Conservation (phyloP, 805 yeast species). For the Metschnikowia borealis region DNA sequence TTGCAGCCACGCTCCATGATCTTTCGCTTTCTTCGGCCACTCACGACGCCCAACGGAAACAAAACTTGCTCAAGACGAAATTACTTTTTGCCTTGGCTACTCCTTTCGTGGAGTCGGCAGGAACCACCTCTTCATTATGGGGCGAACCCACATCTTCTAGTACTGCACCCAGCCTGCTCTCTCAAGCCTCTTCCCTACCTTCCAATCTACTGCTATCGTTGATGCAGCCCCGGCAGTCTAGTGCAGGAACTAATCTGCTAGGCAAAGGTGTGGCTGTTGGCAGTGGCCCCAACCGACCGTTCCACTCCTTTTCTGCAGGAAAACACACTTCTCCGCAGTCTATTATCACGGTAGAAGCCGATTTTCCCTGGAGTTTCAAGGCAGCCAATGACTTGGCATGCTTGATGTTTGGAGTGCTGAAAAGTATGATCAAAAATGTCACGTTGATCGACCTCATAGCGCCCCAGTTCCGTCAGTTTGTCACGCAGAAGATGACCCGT, state of each 20-base stretch:
- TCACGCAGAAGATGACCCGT: slow-evolving; percentile 48
- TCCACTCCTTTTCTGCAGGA: slow-evolving; percentile 63
- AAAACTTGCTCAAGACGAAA: slow-evolving; percentile 41
- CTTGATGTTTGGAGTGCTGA: slow-evolving; percentile 76
- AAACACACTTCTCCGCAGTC: slow-evolving; percentile 78
- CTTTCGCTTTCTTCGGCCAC: slow-evolving; percentile 45
- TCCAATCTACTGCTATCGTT: slow-evolving; percentile 24
- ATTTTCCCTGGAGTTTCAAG: slow-evolving; percentile 72
- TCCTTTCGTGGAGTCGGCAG: slow-evolving; percentile 49
- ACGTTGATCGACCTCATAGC: slow-evolving; percentile 75
- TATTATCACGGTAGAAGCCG: slow-evolving; percentile 71
- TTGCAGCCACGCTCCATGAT: slow-evolving; percentile 55
- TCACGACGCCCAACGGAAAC: slow-evolving; percentile 29
- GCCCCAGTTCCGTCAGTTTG: slow-evolving; percentile 69
- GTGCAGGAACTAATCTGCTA: slow-evolving; percentile 20
- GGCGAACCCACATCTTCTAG: slow-evolving; percentile 3
- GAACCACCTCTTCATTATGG: slow-evolving; percentile 9
- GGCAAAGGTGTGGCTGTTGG: slow-evolving; percentile 11
- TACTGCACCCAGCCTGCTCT: slow-evolving; percentile 8
- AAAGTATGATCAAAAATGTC: slow-evolving; percentile 54
- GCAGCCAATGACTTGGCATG: slow-evolving; percentile 91
- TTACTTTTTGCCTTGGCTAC: slow-evolving; percentile 63
- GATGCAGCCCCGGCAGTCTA: slow-evolving; percentile 17
- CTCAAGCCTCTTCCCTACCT: slow-evolving; percentile 8
- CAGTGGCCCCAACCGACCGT: slow-evolving; percentile 39